phyloP scores from a whole-genome alignment of 164 flowering plant genomes.

The Pachysandra terminalis region DNA sequence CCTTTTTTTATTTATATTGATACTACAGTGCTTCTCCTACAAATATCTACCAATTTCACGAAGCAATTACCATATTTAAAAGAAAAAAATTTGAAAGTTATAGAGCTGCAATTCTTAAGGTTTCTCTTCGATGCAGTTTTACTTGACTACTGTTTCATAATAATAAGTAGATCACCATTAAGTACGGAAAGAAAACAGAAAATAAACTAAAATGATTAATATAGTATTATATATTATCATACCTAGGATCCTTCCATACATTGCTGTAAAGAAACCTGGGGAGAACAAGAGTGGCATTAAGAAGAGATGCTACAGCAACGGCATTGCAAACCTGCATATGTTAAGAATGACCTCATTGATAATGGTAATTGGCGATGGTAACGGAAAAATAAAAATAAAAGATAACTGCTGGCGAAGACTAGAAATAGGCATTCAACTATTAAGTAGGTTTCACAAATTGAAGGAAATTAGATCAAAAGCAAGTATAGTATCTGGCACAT shows the following conservation, averaged over 20 bases:
- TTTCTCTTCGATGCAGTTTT: background rate
- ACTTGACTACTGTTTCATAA: background rate
- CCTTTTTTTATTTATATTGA: too few relatives aligned
- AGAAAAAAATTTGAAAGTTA: background rate
- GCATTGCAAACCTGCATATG: conserved; percentile 89
- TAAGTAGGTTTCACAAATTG: background rate
- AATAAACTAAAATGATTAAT: background rate
- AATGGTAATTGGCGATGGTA: background rate
- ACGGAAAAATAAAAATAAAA: background rate
- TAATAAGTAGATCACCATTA: conserved; percentile 1
- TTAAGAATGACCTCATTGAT: background rate
- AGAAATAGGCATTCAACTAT: background rate
- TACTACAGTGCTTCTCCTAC: too few relatives aligned
- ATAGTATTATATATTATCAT: conserved; percentile 7
- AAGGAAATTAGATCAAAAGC: background rate
- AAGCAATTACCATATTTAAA: background rate
- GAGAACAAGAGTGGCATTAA: conserved; percentile 91
- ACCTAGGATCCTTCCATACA: conserved; percentile 99
- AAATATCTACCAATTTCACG: too few relatives aligned
- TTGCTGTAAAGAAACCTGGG: conserved; percentile 95
- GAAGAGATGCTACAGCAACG: conserved; percentile 86
- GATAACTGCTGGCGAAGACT: background rate
- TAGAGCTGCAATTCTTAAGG: background rate
- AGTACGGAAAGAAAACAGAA: background rate
- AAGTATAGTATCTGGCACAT: background rate